phyloP scores from a whole-genome alignment of 441 rosid species.

The Syzygium malaccense region DNA sequence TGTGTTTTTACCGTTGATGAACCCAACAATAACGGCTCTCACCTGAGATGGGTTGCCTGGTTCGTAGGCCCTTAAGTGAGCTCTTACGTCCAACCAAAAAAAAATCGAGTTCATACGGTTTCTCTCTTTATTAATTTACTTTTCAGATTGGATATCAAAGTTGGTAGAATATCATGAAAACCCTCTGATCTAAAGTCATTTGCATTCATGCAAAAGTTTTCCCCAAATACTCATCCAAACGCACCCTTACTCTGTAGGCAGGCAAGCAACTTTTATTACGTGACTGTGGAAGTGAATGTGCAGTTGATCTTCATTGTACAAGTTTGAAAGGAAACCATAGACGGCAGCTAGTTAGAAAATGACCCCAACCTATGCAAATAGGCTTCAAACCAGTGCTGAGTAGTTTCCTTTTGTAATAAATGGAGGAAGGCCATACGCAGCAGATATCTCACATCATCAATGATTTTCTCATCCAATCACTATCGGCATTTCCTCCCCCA shows the following conservation, averaged over 20 bases:
- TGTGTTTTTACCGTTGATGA: too few relatives aligned
- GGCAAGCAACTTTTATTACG: background rate
- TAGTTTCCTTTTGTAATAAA: background rate
- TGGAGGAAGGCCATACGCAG: background rate
- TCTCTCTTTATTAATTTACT: background rate
- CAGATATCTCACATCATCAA: background rate
- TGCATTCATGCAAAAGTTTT: background rate
- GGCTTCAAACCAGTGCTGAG: background rate
- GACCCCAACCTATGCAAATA: background rate
- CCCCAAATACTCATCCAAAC: background rate
- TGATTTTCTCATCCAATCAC: background rate
- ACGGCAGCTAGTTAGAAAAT: background rate
- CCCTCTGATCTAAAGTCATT: background rate
- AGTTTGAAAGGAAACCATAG: background rate
- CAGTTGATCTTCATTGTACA: background rate
- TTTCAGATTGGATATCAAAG: background rate
- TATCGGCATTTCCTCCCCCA: background rate
- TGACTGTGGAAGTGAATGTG: background rate
- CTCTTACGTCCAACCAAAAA: too few relatives aligned
- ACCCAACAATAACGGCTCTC: too few relatives aligned
- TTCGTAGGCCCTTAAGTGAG: background rate
- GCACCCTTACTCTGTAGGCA: background rate
- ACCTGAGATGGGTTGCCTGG: background rate
- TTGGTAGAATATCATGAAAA: background rate
- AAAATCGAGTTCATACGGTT: background rate